These are phyloP conservation scores for Sicyos edulis DNA, from an alignment of 306 rosid species.

Conservation along the genomic window DNA sequence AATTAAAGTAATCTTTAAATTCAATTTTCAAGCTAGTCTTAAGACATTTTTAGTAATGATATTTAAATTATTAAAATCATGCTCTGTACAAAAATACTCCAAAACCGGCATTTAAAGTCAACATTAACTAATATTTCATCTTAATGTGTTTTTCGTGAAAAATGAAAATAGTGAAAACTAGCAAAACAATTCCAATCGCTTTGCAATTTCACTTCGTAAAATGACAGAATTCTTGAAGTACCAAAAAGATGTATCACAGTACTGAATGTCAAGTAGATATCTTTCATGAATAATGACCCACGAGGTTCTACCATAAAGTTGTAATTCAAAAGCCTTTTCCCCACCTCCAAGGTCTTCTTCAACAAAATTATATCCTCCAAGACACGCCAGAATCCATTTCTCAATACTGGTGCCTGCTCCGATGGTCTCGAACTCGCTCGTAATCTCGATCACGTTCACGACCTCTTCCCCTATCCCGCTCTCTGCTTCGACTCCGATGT, in stretches of 20 bases:
- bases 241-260: constrained; percentile 1
- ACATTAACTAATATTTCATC: too few relatives aligned
- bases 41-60: not conserved
- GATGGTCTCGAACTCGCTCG: constrained; percentile 41
- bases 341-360: not conserved
- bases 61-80: too few relatives aligned
- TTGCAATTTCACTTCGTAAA: not conserved
- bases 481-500: constrained; percentile 62
- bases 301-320: constrained; percentile 1
- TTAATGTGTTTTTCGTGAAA: too few relatives aligned
- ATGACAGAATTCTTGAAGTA: not conserved
- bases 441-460: constrained; percentile 40
- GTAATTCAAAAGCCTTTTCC: not conserved
- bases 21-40: too few relatives aligned
- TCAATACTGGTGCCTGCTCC: constrained; percentile 37
- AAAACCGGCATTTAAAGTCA: too few relatives aligned
- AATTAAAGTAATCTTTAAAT: too few relatives aligned
- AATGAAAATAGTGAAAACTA: not conserved
- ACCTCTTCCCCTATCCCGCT: constrained; percentile 69
- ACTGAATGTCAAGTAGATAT: not conserved
- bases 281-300: not conserved
- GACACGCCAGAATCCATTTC: not conserved
- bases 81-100: too few relatives aligned
- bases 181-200: not conserved
- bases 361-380: constrained; percentile 6